Evolutionary conservation across 768 basidiomycete genomes (phyloP).

Genomic region (Russula dissimulans): DNA sequence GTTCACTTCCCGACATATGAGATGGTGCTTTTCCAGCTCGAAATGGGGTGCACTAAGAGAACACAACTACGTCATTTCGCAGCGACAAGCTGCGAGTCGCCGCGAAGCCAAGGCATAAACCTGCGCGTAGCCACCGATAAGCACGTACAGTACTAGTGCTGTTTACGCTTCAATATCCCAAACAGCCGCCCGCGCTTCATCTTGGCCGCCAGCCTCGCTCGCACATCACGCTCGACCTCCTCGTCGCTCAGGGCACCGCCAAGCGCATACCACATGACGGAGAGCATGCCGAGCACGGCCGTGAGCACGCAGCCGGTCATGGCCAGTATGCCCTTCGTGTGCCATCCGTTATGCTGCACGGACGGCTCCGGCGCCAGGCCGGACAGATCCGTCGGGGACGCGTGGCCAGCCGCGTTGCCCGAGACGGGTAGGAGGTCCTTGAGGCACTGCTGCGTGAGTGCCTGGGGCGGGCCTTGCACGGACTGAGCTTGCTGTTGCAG

Average conservation of each 20-base stretch:
- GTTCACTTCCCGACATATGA: too few relatives aligned
- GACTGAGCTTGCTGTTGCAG: conserved; percentile 44
- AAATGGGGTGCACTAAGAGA: too few relatives aligned
- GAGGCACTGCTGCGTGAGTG: conserved; percentile 63
- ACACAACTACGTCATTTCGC: too few relatives aligned
- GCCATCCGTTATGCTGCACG: conserved; percentile 66
- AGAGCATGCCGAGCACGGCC: conserved; percentile 72
- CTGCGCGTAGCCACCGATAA: too few relatives aligned
- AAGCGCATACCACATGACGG: conserved; percentile 79
- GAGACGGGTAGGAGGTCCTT: conserved; percentile 45
- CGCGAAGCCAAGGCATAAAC: too few relatives aligned
- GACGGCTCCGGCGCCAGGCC: conserved; percentile 63
- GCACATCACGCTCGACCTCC: conserved; percentile 69
- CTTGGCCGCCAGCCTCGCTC: conserved; percentile 48
- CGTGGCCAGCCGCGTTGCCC: conserved; percentile 86
- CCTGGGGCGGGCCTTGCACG: conserved; percentile 39
- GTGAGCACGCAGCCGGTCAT: conserved; percentile 73
- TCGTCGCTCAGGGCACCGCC: conserved; percentile 68
- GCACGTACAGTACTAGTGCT: background rate
- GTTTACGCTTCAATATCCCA: conserved; percentile 22
- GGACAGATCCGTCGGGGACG: conserved; percentile 55
- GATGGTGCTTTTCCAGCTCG: too few relatives aligned
- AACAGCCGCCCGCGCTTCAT: conserved; percentile 41
- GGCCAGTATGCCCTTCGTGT: conserved; percentile 60
- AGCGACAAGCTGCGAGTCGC: too few relatives aligned